These are phyloP conservation scores for Phytophthora idaei DNA, from an alignment of 352 stramenopile species.

Conservation along the genomic window DNA sequence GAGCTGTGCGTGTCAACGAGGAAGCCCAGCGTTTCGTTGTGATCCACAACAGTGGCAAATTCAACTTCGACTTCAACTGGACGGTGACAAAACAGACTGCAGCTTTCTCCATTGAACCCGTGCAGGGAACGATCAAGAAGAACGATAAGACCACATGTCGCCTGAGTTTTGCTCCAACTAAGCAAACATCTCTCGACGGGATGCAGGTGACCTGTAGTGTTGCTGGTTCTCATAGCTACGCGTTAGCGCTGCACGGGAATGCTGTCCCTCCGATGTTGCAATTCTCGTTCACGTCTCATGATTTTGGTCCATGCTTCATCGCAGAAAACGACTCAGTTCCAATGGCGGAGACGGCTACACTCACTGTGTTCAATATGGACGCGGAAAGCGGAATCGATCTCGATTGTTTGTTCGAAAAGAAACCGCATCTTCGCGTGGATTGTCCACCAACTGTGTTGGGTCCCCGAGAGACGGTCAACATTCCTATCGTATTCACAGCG, in stretches of 20 bases:
- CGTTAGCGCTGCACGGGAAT: constrained; percentile 70
- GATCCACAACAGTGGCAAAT: constrained; percentile 94
- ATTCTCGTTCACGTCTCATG: constrained; percentile 90
- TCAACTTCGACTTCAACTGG: constrained; percentile 96
- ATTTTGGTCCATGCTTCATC: constrained; percentile 94
- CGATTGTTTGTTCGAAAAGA: constrained; percentile 92
- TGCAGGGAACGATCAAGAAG: constrained; percentile 88
- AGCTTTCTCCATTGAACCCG: constrained; percentile 67
- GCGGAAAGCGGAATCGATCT: constrained; percentile 77
- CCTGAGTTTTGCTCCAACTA: constrained; percentile 78
- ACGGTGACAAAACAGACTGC: constrained; percentile 46
- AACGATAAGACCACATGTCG: constrained; percentile 81
- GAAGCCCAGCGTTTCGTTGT: constrained; percentile 62
- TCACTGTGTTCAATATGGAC: constrained; percentile 91
- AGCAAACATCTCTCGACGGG: constrained; percentile 78
- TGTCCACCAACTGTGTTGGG: constrained; percentile 83
- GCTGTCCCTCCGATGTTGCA: constrained; percentile 86
- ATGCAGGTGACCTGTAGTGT: constrained; percentile 81
- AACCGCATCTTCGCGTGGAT: constrained; percentile 83
- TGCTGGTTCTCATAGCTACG: constrained; percentile 86
- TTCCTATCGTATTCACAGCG: constrained; percentile 90
- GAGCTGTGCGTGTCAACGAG: constrained; percentile 87
- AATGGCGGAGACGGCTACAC: constrained; percentile 53
- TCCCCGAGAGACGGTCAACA: constrained; percentile 73
- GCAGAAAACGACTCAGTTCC: constrained; percentile 69